These are phyloP conservation scores for Huiozyma naganishii DNA, from an alignment of 805 yeast genomes.

Conservation along the genomic window DNA sequence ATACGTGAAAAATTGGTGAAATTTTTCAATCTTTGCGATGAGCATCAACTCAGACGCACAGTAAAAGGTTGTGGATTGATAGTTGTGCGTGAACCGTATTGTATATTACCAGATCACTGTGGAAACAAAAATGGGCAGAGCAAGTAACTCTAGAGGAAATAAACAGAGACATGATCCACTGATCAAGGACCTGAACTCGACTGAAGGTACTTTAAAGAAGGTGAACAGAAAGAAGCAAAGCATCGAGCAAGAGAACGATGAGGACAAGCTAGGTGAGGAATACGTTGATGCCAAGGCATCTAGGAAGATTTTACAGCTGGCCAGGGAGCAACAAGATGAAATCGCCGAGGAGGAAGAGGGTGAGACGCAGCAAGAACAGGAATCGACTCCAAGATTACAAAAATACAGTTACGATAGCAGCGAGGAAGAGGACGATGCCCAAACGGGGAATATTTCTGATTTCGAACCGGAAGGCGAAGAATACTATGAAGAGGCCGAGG, in stretches of 20 bases:
- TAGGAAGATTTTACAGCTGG: slow-evolving; percentile 76
- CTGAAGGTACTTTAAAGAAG: slow-evolving; percentile 58
- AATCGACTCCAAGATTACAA: slow-evolving; percentile 26
- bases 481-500: slow-evolving; percentile 43
- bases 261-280: slow-evolving; percentile 32
- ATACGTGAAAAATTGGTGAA: too few relatives aligned
- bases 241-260: slow-evolving; percentile 30
- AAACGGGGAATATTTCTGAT: slow-evolving; percentile 33
- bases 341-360: slow-evolving; percentile 54
- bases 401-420: slow-evolving; percentile 34
- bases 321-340: slow-evolving; percentile 89
- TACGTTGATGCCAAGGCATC: slow-evolving; percentile 74
- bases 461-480: slow-evolving; percentile 39
- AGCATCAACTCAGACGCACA: too few relatives aligned
- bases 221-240: slow-evolving; percentile 23
- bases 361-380: slow-evolving; percentile 21
- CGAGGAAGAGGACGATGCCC: slow-evolving; percentile 43
- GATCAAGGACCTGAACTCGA: slow-evolving; percentile 64
- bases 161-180: slow-evolving; percentile 70
- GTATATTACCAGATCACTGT: too few relatives aligned
- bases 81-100: too few relatives aligned
- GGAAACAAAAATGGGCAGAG: slow-evolving; percentile 51
- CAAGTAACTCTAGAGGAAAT: slow-evolving; percentile 39
- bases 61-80: too few relatives aligned
- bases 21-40: too few relatives aligned